A percentile compares a stretch with the other conserved stretches of the same genome.
phyloP scores from a whole-genome alignment of 2,329 filamentous ascomycete species.

The Amauroascus verrucosus region DNA sequence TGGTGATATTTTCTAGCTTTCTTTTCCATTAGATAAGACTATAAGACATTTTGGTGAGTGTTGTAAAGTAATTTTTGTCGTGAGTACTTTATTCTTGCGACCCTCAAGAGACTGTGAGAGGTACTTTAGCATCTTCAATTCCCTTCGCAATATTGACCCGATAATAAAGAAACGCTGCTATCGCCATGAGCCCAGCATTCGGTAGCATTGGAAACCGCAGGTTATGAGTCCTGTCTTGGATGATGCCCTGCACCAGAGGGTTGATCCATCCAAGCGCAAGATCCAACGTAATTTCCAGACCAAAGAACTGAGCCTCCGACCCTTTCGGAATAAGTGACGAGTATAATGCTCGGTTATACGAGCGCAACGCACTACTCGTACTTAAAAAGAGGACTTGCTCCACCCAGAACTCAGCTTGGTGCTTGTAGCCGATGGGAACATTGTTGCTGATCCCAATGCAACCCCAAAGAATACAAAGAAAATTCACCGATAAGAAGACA shows the following conservation, averaged over 20 bases:
- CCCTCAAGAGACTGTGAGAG: too few relatives aligned
- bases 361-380: constrained; percentile 6
- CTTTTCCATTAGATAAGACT: too few relatives aligned
- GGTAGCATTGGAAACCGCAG: constrained; percentile 5
- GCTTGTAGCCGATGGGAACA: constrained; percentile 5
- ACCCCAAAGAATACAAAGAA: constrained; percentile 6
- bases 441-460: constrained; percentile 5
- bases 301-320: constrained; percentile 8
- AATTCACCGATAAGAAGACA: constrained; percentile 4
- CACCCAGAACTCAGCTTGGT: constrained; percentile 6
- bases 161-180: background rate
- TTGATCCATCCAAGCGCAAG: constrained; percentile 8
- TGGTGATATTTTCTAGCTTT: too few relatives aligned
- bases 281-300: constrained; percentile 5
- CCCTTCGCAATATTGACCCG: constrained; percentile 2
- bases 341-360: constrained; percentile 6
- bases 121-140: constrained; percentile 4
- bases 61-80: too few relatives aligned
- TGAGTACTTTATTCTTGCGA: too few relatives aligned
- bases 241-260: constrained; percentile 5
- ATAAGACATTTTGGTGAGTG: too few relatives aligned
- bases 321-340: constrained; percentile 3
- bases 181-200: background rate
- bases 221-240: constrained; percentile 3
- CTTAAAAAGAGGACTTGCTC: constrained; percentile 7